Percentiles rank a stretch among this genome's conserved stretches.
Conservation (phyloP, 495 filamentous ascomycete species). For the Umbilicaria muhlenbergii region DNA sequence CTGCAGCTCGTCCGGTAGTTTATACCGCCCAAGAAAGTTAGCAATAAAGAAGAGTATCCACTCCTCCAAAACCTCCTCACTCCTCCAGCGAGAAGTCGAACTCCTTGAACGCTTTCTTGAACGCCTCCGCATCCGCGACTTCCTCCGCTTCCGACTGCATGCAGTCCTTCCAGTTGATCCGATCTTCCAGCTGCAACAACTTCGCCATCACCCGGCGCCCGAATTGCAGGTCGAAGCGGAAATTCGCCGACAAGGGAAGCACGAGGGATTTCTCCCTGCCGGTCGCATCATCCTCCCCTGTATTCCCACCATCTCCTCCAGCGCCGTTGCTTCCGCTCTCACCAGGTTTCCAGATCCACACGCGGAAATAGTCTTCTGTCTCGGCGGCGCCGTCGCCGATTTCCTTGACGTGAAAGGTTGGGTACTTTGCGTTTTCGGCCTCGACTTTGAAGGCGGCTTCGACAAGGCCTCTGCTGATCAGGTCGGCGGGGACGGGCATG, state of each 20-base stretch:
- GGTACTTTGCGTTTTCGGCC: slow-evolving; percentile 61
- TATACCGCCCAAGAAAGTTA: no score
- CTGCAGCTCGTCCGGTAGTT: no score
- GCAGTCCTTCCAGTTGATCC: slow-evolving; percentile 71
- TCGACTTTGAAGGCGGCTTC: slow-evolving; percentile 74
- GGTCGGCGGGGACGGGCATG: slow-evolving; percentile 52
- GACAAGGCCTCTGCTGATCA: slow-evolving; percentile 52
- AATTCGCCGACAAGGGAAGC: slow-evolving; percentile 33
- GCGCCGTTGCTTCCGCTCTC: slow-evolving; percentile 13
- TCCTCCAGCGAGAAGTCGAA: slow-evolving; percentile 61
- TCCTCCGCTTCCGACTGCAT: slow-evolving; percentile 65
- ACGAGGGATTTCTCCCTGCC: slow-evolving; percentile 30
- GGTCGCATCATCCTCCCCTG: not conserved
- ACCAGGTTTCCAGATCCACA: slow-evolving; percentile 54
- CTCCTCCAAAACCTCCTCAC: not conserved
- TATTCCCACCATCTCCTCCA: slow-evolving; percentile 17
- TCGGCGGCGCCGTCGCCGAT: slow-evolving; percentile 30
- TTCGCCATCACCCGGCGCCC: slow-evolving; percentile 75
- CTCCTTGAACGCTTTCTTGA: slow-evolving; percentile 69
- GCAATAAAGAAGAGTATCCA: not conserved
- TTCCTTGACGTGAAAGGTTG: slow-evolving; percentile 25
- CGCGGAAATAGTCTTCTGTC: slow-evolving; percentile 63
- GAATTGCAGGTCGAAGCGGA: slow-evolving; percentile 48
- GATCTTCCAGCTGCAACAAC: slow-evolving; percentile 56
- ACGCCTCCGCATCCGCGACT: slow-evolving; percentile 56